Base-by-base conservation (phyloP, 164 flowering plant species). In the Malania oleifera region DNA sequence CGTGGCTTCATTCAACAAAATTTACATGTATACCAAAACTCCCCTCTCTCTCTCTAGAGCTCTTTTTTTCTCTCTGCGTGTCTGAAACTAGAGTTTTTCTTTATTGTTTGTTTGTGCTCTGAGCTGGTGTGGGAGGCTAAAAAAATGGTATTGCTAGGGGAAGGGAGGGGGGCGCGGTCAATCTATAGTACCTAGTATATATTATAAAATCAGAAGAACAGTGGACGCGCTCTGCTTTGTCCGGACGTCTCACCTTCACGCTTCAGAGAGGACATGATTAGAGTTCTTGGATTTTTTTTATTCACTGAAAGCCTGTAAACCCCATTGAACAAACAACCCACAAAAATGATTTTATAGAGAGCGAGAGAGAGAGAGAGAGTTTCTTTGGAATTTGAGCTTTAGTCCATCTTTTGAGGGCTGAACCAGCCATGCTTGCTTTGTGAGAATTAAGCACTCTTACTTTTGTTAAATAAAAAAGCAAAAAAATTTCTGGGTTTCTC, bases 371-470 rank as follows among this genome's bases (percentile, higher is more conserved):
- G 46, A 48, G 45, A 47, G 28, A 34, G 37, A 43, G 46, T 2
- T 40, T 45, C 69, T 63, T 75, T 49, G 82, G 72, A 70, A 70
- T 65, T 58, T 70, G 82, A 56, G 74, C 69, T 59, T 37, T 51
- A 48, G 61, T 70, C 64, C 77, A 52, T 70, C 77, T 75, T 78
- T 78, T 78, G 71, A 75, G 77, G 54, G 12, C 31, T 52, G 20
- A 34, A 24, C 60, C 39, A 61, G 64, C 63, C 77, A 74, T 74
- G 78, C 76, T 56, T 76, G 65, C 52, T 54, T 65, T 73, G 57
- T 69, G 48, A 13, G 43, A 54, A 24, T 41, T 55, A 59, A 70
- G 51, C 54, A 17, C 40, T 64, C 29, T 17, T 44, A 29, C 39
- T 58, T 69, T 44, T 52, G 15, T n/a, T n/a, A n/a, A n/a, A n/a